Base-by-base conservation (phyloP, 352 stramenopile species). In the Globisporangium cylindrosporum region DNA sequence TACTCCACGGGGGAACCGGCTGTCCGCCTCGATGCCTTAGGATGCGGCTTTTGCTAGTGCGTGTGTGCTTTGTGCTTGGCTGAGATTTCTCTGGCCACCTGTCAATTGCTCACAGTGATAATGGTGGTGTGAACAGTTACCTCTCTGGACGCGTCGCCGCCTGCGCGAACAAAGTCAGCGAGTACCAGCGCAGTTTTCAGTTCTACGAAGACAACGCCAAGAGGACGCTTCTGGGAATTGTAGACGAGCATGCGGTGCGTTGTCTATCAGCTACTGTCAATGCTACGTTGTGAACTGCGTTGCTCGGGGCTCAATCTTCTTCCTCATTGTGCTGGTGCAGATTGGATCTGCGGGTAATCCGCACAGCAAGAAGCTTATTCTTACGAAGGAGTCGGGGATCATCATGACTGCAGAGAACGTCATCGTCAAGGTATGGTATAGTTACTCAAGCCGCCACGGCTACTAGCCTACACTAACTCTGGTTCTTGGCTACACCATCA, bases 41-140 rank as follows among this genome's bases (percentile, higher is more conserved):
- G 82, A 53, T 90, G 82, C 38, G 84, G 84, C 29, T 93, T 93
- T 62, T 90, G 84, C 74, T 91, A 85, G 84, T 92, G 67, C 24
- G 58, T 29, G 8, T 54, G 20, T 41, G 9, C 18, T 64, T 2
- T 36, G 22, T 5, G 20, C 22, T 34, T 41, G 34, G 20, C 32
- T 63, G 29, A 27, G 5, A 2, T 8, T 59, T 57, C 24, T 27
- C 6, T 38, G 38, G 48, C 12, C 54, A 0, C 24, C 36, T 24
- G 65, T n/a, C 25, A 22, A 56, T 59, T 56, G 41, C 18, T 49
- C 1, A 49, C 4, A 41, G 6, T 59, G 25, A 25, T 7, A n/a
- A 22, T 57, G 2, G 4, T 22, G 10, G 46, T 22, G 4, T n/a
- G 62, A 12, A 32, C 56, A 82, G 85, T 67, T 94, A 94, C 65